phyloP scores from a whole-genome alignment of 1,139 yeast genomes.

The Pichia sp. region DNA sequence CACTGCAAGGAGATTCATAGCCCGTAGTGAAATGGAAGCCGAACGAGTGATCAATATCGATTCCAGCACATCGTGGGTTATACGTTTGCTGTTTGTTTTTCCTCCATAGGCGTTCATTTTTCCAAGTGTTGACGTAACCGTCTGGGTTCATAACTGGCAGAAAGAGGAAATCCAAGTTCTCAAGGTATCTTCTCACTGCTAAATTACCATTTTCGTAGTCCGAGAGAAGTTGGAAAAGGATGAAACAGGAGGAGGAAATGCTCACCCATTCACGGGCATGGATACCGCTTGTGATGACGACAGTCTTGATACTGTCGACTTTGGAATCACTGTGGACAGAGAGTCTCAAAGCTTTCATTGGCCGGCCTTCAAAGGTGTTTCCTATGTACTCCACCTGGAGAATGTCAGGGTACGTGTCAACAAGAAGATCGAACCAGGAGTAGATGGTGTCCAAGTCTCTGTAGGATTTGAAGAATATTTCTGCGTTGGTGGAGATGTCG shows the following conservation, averaged over 20 bases:
- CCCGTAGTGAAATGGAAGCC: slow-evolving; percentile 68
- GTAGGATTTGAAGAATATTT: slow-evolving; percentile 61
- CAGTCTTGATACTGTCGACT: slow-evolving; percentile 49
- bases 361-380: slow-evolving; percentile 67
- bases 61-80: slow-evolving; percentile 66
- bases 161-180: slow-evolving; percentile 63
- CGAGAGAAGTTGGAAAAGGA: slow-evolving; percentile 51
- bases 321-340: slow-evolving; percentile 40
- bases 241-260: slow-evolving; percentile 62
- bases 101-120: slow-evolving; percentile 76
- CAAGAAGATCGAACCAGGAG: slow-evolving; percentile 63
- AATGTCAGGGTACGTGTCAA: slow-evolving; percentile 54
- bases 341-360: slow-evolving; percentile 61
- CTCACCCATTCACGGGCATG: slow-evolving; percentile 94
- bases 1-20: slow-evolving; percentile 68
- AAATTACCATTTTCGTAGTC: slow-evolving; percentile 43
- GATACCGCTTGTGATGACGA: slow-evolving; percentile 77
- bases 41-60: slow-evolving; percentile 84
- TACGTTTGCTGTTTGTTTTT: slow-evolving; percentile 79
- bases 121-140: slow-evolving; percentile 85
- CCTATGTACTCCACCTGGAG: slow-evolving; percentile 66
- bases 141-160: slow-evolving; percentile 88
- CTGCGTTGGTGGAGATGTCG: slow-evolving; percentile 18
- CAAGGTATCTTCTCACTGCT: slow-evolving; percentile 38
- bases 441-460: slow-evolving; percentile 65